Conservation (phyloP, 2,329 filamentous ascomycete genomes). For the Aspergillus ochraceus region DNA sequence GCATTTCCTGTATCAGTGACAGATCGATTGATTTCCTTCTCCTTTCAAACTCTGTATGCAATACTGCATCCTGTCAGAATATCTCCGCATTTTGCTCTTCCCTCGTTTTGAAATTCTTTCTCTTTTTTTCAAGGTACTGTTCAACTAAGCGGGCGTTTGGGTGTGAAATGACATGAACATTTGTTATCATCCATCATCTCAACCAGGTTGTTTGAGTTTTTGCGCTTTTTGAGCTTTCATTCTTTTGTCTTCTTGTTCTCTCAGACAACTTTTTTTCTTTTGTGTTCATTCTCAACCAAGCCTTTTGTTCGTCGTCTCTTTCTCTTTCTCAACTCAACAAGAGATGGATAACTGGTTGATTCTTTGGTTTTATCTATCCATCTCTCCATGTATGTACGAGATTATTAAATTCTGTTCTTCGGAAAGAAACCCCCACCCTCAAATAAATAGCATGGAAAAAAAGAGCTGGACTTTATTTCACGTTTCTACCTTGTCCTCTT, state of each 20-base stretch:
- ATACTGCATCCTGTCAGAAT: background rate
- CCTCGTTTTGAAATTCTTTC: background rate
- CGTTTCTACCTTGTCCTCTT: too few species aligned
- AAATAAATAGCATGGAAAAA: too few species aligned
- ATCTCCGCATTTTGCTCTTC: background rate
- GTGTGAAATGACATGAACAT: slow-evolving; percentile 6
- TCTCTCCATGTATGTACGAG: background rate
- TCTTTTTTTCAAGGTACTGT: background rate
- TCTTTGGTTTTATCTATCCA: background rate
- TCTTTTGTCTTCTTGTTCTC: background rate
- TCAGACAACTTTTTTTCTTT: background rate
- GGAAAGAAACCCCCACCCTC: background rate
- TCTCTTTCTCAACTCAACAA: background rate
- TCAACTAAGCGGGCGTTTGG: slow-evolving; percentile 23
- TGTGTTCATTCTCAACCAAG: slow-evolving; percentile 1
- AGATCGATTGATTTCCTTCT: background rate
- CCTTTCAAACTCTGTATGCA: background rate
- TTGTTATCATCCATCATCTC: slow-evolving; percentile 9
- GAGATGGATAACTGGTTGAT: too few species aligned
- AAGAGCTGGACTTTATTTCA: too few species aligned
- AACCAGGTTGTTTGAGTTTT: slow-evolving; percentile 15
- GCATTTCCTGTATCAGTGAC: background rate
- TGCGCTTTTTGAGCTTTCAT: slow-evolving; percentile 9
- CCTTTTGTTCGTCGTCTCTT: slow-evolving; percentile 1
- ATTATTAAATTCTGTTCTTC: background rate